A percentile compares a stretch with the other conserved stretches of the same genome.
These are phyloP conservation scores for Pseudogymnoascus sp. DNA, from an alignment of 2,329 filamentous ascomycete species.

Conservation along the genomic window DNA sequence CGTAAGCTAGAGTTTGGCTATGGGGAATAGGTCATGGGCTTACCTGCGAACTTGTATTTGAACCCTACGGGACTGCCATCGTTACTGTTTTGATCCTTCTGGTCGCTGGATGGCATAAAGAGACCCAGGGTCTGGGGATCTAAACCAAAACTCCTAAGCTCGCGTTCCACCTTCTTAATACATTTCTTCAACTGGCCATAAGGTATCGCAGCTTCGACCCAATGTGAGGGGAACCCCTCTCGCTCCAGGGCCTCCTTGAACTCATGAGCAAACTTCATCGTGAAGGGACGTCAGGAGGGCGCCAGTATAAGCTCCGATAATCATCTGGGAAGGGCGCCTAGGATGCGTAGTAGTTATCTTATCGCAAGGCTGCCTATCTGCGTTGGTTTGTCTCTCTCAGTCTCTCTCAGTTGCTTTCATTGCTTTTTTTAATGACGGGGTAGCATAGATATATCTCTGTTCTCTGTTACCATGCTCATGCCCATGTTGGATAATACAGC, in stretches of 20 bases:
- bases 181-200: slow-evolving; percentile 84
- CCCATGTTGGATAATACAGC: neutral
- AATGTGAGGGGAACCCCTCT: slow-evolving; percentile 67
- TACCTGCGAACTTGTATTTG: slow-evolving; percentile 49
- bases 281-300: slow-evolving; percentile 1
- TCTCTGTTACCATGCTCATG: neutral
- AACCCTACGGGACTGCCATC: slow-evolving; percentile 33
- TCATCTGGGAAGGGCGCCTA: neutral
- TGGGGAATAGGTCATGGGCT: slow-evolving; percentile 10
- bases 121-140: slow-evolving; percentile 61
- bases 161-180: slow-evolving; percentile 68
- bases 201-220: slow-evolving; percentile 67
- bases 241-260: slow-evolving; percentile 62
- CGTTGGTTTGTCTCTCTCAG: neutral
- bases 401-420: neutral
- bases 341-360: neutral
- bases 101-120: slow-evolving; percentile 37
- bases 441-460: neutral
- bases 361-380: neutral
- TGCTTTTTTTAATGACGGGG: neutral
- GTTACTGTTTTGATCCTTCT: slow-evolving; percentile 11
- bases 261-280: slow-evolving; percentile 81
- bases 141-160: slow-evolving; percentile 63
- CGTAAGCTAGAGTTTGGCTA: neutral
- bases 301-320: neutral